Evolutionary conservation across 345 rosid genomes (phyloP).

Genomic region (Eucalyptus dawsonii): DNA sequence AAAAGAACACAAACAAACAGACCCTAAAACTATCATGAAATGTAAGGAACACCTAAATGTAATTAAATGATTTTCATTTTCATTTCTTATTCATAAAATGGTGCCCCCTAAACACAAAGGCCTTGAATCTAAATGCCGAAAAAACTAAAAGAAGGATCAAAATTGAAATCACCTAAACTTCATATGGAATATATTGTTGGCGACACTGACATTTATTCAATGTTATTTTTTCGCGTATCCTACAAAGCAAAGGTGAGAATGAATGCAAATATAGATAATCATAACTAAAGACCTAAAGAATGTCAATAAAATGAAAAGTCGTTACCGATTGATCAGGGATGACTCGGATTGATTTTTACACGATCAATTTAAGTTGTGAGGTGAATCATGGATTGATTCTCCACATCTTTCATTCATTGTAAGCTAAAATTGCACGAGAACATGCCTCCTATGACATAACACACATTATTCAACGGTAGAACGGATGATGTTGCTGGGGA

Average conservation of each 20-base stretch:
- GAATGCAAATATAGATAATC: not conserved
- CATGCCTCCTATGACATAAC: not conserved
- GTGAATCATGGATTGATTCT: not conserved
- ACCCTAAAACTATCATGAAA: not conserved
- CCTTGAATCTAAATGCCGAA: not conserved
- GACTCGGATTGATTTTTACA: not conserved
- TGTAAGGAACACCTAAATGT: not conserved
- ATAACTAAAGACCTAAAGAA: not conserved
- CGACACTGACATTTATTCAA: not conserved
- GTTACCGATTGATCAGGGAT: rapidly evolving
- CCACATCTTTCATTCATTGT: not conserved
- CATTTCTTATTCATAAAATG: not conserved
- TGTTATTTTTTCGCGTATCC: not conserved
- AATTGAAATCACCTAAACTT: not conserved
- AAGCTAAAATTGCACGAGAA: not conserved
- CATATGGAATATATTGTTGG: rapidly evolving
- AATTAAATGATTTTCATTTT: not conserved
- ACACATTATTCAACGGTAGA: not conserved
- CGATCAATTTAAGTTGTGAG: not conserved
- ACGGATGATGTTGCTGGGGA: not conserved
- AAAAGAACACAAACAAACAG: too few relatives aligned
- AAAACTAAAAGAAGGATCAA: not conserved
- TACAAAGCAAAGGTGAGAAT: not conserved
- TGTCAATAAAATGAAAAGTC: not conserved
- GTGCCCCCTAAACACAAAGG: not conserved